Evolutionary conservation across 2,329 filamentous ascomycete genomes (phyloP).

Genomic region (Aspergillus puulaauensis): DNA sequence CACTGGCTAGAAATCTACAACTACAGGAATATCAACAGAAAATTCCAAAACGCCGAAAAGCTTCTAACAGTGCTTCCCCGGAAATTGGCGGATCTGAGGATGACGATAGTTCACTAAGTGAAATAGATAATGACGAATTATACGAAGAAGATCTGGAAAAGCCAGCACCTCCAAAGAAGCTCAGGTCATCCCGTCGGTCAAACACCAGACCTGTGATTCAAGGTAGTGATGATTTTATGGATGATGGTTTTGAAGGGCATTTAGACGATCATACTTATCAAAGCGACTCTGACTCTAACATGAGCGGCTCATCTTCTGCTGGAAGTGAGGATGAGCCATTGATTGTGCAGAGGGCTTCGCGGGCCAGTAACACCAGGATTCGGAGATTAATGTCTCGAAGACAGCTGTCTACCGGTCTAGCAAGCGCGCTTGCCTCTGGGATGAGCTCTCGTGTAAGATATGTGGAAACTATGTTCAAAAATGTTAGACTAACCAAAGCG

Average conservation of each 20-base stretch:
- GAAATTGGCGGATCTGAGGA: constrained; percentile 28
- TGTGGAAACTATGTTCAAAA: constrained; percentile 23
- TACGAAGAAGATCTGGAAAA: constrained; percentile 18
- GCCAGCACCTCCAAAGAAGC: constrained; percentile 15
- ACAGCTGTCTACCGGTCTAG: constrained; percentile 1
- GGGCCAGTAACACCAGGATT: not conserved
- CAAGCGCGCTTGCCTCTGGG: constrained; percentile 3
- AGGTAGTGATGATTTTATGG: constrained; percentile 15
- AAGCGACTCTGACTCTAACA: constrained; percentile 13
- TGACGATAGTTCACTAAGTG: constrained; percentile 11
- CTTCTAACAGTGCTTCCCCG: constrained; percentile 12
- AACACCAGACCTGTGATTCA: constrained; percentile 10
- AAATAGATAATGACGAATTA: constrained; percentile 9
- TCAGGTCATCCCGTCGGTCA: constrained; percentile 13
- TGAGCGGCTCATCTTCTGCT: constrained; percentile 2
- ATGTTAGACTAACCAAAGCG: constrained; percentile 25
- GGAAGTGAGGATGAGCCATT: constrained; percentile 22
- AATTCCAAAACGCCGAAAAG: constrained; percentile 38
- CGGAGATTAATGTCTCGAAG: not conserved
- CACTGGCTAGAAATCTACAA: constrained; percentile 59
- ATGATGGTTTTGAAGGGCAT: constrained; percentile 17
- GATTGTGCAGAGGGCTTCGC: constrained; percentile 3
- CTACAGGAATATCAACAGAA: constrained; percentile 51
- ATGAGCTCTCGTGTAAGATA: constrained; percentile 33
- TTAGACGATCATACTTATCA: constrained; percentile 17